Conservation (phyloP, 2,329 filamentous ascomycete species). For the Davidsoniella neocaledoniae region DNA sequence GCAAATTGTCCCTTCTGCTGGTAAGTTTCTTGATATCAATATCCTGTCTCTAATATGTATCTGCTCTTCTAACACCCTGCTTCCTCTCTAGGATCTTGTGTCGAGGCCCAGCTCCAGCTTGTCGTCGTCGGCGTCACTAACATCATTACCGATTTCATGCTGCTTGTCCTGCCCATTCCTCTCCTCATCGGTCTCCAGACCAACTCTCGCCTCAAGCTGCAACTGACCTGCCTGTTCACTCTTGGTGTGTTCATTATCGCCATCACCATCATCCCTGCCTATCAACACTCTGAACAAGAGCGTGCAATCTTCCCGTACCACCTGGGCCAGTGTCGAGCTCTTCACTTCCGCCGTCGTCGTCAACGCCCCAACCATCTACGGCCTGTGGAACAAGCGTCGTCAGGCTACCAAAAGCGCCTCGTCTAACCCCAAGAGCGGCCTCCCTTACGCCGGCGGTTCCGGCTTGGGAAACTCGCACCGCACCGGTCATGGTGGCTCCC, state of each 20-base stretch:
- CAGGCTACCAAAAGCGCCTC: conserved; percentile 4
- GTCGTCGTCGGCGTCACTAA: conserved; percentile 20
- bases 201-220: conserved; percentile 18
- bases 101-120: conserved; percentile 19
- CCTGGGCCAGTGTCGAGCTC: conserved; percentile 24
- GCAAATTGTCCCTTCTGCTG: conserved; percentile 31
- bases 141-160: conserved; percentile 11
- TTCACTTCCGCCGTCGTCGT: conserved; percentile 20
- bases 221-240: conserved; percentile 21
- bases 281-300: conserved; percentile 22
- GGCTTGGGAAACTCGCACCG: neutral
- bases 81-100: conserved; percentile 15
- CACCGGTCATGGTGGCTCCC: neutral
- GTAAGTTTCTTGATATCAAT: conserved; percentile 13
- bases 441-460: neutral
- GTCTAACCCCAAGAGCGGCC: conserved; percentile 1
- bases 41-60: neutral
- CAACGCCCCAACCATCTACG: conserved; percentile 23
- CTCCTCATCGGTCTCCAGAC: conserved; percentile 16
- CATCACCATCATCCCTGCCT: conserved; percentile 23
- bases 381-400: conserved; percentile 18
- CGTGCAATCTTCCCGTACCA: conserved; percentile 21
- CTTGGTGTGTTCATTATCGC: conserved; percentile 24
- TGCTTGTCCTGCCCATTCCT: conserved; percentile 8
- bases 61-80: neutral